A percentile compares a stretch with the other conserved stretches of the same genome.
Conservation (phyloP, 75 land plant genomes). For the Adiantum capillusveneris region DNA sequence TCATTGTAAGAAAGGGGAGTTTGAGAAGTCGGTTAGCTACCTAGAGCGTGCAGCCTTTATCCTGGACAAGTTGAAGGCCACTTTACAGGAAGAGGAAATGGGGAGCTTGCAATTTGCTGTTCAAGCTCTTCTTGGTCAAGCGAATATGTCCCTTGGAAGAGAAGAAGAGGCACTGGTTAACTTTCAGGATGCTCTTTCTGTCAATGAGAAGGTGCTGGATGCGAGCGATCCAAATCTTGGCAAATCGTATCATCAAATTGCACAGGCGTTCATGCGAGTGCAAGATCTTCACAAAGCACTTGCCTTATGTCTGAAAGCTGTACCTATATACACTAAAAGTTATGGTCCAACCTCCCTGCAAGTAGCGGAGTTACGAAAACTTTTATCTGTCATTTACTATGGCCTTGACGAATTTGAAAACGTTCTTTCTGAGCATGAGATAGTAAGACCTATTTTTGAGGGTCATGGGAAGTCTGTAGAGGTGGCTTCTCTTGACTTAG, state of each 20-base stretch:
- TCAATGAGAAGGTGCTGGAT: constrained; percentile 16
- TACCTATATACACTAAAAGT: constrained; percentile 11
- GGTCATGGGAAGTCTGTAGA: not conserved
- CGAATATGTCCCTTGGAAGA: constrained; percentile 12
- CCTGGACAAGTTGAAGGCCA: not conserved
- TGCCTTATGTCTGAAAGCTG: constrained; percentile 15
- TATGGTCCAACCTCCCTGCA: constrained; percentile 15
- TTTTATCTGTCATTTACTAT: constrained; percentile 21
- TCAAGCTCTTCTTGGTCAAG: constrained; percentile 16
- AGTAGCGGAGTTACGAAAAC: constrained; percentile 17
- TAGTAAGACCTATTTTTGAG: constrained; percentile 11
- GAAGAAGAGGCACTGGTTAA: constrained; percentile 22
- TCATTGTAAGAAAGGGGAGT: constrained; percentile 10
- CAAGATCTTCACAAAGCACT: constrained; percentile 15
- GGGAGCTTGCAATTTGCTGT: constrained; percentile 18
- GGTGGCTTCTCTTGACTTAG: constrained; percentile 2
- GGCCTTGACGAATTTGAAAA: constrained; percentile 29
- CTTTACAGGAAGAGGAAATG: constrained; percentile 2
- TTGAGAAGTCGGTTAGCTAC: constrained; percentile 8
- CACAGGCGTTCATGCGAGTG: constrained; percentile 19
- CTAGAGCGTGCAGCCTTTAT: constrained; percentile 5
- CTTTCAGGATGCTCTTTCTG: constrained; percentile 11
- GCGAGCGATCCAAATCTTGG: constrained; percentile 15
- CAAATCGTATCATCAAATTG: constrained; percentile 10
- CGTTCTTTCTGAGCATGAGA: constrained; percentile 17